phyloP scores from a whole-genome alignment of 2,329 filamentous ascomycete genomes.

The Epichloe gansuensis region DNA sequence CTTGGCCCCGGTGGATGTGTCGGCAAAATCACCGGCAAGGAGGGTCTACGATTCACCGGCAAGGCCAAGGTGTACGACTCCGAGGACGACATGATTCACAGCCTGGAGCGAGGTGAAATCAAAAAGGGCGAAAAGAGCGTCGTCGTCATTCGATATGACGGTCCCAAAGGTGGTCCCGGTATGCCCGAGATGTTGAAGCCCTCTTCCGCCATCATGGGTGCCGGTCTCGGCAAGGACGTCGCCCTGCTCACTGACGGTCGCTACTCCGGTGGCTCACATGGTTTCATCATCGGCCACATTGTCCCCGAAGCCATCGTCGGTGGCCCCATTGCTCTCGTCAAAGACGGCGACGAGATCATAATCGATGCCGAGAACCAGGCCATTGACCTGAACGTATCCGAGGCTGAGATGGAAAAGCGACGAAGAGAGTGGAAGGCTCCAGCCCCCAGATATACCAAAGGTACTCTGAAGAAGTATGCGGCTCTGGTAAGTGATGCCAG shows the following conservation, averaged over 20 bases:
- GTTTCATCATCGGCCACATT: conserved; percentile 79
- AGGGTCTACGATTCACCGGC: conserved; percentile 72
- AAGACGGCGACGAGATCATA: conserved; percentile 66
- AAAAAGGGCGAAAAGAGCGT: conserved; percentile 82
- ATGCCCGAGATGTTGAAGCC: conserved; percentile 96
- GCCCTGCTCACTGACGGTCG: conserved; percentile 64
- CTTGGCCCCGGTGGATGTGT: conserved; percentile 74
- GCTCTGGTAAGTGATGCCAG: conserved; percentile 45
- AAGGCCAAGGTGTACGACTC: conserved; percentile 76
- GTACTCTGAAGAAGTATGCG: conserved; percentile 62
- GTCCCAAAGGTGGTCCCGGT: conserved; percentile 82
- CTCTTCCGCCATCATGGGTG: conserved; percentile 86
- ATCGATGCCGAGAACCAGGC: conserved; percentile 69
- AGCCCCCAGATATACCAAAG: conserved; percentile 43
- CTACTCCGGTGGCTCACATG: conserved; percentile 73
- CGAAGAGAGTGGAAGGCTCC: conserved; percentile 51
- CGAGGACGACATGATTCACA: conserved; percentile 67
- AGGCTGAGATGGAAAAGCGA: conserved; percentile 49
- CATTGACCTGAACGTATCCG: conserved; percentile 54
- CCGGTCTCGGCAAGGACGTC: conserved; percentile 64
- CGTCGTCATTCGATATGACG: conserved; percentile 84
- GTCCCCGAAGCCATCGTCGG: conserved; percentile 80
- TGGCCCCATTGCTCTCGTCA: conserved; percentile 72
- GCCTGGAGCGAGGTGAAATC: conserved; percentile 65
- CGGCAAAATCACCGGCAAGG: conserved; percentile 90